Conservation (phyloP, 768 basidiomycete genomes). For the Psilocybe cyanescens region DNA sequence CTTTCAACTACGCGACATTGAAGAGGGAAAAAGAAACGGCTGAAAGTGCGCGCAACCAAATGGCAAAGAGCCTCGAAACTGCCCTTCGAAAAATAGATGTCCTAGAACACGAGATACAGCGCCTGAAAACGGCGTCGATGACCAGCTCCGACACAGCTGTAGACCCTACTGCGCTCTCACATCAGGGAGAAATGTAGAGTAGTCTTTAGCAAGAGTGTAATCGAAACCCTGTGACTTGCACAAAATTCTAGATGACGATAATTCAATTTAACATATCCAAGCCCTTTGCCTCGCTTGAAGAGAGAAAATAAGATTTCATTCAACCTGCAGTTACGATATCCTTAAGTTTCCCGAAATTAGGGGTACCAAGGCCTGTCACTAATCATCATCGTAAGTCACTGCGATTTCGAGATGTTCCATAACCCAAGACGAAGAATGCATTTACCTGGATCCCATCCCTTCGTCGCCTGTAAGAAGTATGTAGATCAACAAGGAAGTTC, state of each 20-base stretch:
- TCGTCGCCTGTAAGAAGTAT: slow-evolving; percentile 38
- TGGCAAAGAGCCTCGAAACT: background rate
- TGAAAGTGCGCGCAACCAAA: background rate
- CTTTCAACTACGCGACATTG: background rate
- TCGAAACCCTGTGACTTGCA: too few relatives aligned
- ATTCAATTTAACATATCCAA: too few relatives aligned
- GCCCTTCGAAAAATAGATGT: background rate
- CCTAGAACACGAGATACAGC: background rate
- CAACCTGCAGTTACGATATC: slow-evolving; percentile 30
- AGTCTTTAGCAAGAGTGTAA: too few relatives aligned
- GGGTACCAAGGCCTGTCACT: slow-evolving; percentile 63
- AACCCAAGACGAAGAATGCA: background rate
- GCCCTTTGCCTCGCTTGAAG: too few relatives aligned
- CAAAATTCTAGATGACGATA: too few relatives aligned
- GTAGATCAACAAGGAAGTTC: background rate
- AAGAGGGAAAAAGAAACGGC: slow-evolving; percentile 1
- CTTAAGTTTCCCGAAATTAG: slow-evolving; percentile 52
- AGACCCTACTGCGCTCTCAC: background rate
- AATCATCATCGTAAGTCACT: background rate
- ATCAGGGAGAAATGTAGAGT: too few relatives aligned
- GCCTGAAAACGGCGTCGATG: background rate
- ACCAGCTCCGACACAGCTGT: background rate
- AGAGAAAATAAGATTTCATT: too few relatives aligned
- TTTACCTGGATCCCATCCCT: slow-evolving; percentile 65
- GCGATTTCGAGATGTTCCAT: background rate